A percentile compares a stretch with the other conserved stretches of the same genome.
Evolutionary conservation across 495 filamentous ascomycete species (phyloP).

Genomic region (Pyronema omphalodes): DNA sequence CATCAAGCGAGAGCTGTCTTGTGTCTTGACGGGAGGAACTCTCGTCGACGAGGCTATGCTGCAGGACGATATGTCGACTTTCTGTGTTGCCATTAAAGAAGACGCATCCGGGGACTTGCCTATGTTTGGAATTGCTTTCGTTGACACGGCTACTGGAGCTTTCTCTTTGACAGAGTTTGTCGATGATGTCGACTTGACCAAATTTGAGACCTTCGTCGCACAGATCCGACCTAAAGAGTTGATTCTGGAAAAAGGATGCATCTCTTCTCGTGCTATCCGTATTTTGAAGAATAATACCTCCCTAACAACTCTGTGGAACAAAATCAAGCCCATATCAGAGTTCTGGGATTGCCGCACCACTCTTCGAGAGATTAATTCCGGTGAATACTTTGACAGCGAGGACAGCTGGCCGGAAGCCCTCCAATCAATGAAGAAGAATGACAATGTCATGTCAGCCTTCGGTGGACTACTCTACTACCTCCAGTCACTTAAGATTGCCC

Average conservation of each 20-base stretch:
- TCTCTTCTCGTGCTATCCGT: slow-evolving; percentile 71
- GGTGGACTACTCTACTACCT: slow-evolving; percentile 82
- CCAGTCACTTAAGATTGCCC: slow-evolving; percentile 70
- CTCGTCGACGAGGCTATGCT: slow-evolving; percentile 93
- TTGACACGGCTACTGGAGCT: slow-evolving; percentile 89
- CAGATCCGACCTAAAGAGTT: slow-evolving; percentile 82
- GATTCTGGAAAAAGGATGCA: slow-evolving; percentile 65
- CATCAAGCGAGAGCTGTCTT: slow-evolving; percentile 76
- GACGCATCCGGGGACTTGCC: slow-evolving; percentile 64
- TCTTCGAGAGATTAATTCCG: slow-evolving; percentile 61
- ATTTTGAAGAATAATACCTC: slow-evolving; percentile 91
- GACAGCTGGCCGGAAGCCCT: slow-evolving; percentile 67
- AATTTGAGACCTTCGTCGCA: slow-evolving; percentile 93
- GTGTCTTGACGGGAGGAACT: slow-evolving; percentile 79
- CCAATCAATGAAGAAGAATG: slow-evolving; percentile 52
- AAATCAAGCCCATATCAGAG: slow-evolving; percentile 70
- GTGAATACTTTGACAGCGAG: slow-evolving; percentile 55
- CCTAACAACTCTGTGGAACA: slow-evolving; percentile 89
- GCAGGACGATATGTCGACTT: slow-evolving; percentile 93
- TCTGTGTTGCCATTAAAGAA: slow-evolving; percentile 80
- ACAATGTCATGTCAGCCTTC: slow-evolving; percentile 78
- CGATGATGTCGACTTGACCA: slow-evolving; percentile 87
- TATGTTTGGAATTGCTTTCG: slow-evolving; percentile 79
- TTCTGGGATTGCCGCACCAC: slow-evolving; percentile 81
- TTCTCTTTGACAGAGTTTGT: slow-evolving; percentile 83